Evolutionary conservation across 805 yeast genomes (phyloP).

Genomic region (Candida chauliodis): DNA sequence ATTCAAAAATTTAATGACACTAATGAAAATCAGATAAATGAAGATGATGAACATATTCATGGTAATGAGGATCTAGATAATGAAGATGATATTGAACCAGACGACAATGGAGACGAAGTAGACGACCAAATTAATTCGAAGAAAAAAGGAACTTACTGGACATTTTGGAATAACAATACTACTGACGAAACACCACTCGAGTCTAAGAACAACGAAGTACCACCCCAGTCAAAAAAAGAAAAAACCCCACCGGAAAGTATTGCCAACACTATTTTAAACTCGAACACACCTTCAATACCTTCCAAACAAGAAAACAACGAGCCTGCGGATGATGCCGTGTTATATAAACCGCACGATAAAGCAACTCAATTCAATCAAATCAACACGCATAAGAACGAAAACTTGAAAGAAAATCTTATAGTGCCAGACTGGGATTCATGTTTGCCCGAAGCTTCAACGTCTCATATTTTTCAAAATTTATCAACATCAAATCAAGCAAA

Average conservation of each 20-base stretch:
- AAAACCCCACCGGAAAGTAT: constrained; percentile 8
- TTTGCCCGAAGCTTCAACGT: constrained; percentile 19
- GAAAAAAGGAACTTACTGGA: constrained; percentile 30
- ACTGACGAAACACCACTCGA: not conserved
- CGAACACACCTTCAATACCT: constrained; percentile 27
- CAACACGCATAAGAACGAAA: constrained; percentile 44
- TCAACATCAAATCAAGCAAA: constrained; percentile 21
- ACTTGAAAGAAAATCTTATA: constrained; percentile 35
- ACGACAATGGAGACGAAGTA: constrained; percentile 28
- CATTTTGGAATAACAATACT: constrained; percentile 26
- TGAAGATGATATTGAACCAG: constrained; percentile 19
- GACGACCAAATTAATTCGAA: constrained; percentile 26
- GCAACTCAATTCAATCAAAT: constrained; percentile 38
- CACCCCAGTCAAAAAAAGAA: not conserved
- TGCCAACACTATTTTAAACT: constrained; percentile 30
- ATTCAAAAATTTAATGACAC: constrained; percentile 9
- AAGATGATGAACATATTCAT: constrained; percentile 9
- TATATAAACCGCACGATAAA: constrained; percentile 41
- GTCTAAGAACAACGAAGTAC: not conserved
- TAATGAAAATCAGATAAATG: constrained; percentile 6
- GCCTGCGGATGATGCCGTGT: constrained; percentile 37
- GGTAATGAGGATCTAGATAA: constrained; percentile 15
- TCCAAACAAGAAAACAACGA: constrained; percentile 14
- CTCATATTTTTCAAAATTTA: constrained; percentile 22
- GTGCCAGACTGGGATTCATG: constrained; percentile 43